Percentiles rank a stretch among this genome's conserved stretches.
phyloP scores from a whole-genome alignment of 1,284 basidiomycete species.

The Vanrija sp. region DNA sequence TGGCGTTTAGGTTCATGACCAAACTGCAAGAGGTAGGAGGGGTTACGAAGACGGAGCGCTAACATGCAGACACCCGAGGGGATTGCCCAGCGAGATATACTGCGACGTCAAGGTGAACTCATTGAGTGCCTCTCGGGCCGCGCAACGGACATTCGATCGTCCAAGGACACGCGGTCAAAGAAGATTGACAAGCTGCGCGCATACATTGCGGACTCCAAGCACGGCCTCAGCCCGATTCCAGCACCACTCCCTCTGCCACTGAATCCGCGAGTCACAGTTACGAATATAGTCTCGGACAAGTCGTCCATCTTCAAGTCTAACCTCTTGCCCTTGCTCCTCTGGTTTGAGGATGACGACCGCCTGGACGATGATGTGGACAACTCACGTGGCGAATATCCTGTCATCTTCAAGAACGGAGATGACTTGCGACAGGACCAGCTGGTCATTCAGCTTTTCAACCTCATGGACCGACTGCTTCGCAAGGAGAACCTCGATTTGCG shows the following conservation, averaged over 20 bases:
- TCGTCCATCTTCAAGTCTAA: slow-evolving; percentile 98
- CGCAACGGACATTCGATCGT: slow-evolving; percentile 79
- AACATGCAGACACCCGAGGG: slow-evolving; percentile 63
- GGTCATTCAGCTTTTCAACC: slow-evolving; percentile 28
- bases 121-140: slow-evolving; percentile 76
- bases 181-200: slow-evolving; percentile 92
- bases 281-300: slow-evolving; percentile 82
- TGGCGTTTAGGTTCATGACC: slow-evolving; percentile 82
- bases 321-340: slow-evolving; percentile 83
- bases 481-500: slow-evolving; percentile 96
- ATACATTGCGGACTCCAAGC: slow-evolving; percentile 78
- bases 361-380: slow-evolving; percentile 18
- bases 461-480: slow-evolving; percentile 74
- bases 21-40: slow-evolving; percentile 69
- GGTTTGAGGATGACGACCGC: slow-evolving; percentile 60
- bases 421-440: slow-evolving; percentile 74
- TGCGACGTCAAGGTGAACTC: slow-evolving; percentile 79
- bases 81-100: slow-evolving; percentile 69
- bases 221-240: slow-evolving; percentile 65
- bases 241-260: slow-evolving; percentile 80
- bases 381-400: slow-evolving; percentile 63
- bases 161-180: slow-evolving; percentile 89
- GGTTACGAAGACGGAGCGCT: background rate
- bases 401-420: slow-evolving; percentile 99
- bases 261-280: slow-evolving; percentile 75